Base-by-base conservation (phyloP, 768 basidiomycete genomes). In the Suillus cothurnatus region DNA sequence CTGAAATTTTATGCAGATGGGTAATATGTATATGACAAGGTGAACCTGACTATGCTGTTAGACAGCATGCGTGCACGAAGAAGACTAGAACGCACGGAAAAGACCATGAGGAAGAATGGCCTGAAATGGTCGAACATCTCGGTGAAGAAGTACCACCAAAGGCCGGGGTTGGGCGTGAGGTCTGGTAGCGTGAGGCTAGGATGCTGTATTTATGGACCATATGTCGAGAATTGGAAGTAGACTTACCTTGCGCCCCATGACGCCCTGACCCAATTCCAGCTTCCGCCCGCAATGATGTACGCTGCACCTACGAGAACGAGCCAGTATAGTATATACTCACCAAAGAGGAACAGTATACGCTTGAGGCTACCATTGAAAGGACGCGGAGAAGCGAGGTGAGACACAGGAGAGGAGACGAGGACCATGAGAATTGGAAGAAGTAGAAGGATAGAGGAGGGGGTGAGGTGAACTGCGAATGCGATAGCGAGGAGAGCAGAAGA, bases 81-180 rank as follows among this genome's bases (percentile, higher is more conserved):
- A 55, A n/a, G 58, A 19, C 4, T 19, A 39, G 21, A 28, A 75
- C 90, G 56, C 70, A 95, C 95, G 21, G 91, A 92, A 76, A 98
- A 99, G 21, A 92, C 93, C 84, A 95, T 91, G 38, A 98, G 81
- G 83, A 97, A 99, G 80, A 98, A 98, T 5, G 90, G 87, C 36
- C 97, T 82, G 82, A 98, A 99, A 74, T 99, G 92, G 73, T 98
- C 97, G 68, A 99, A 99, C 93, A 98, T 98, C 75, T 99, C 97
- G 14, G 95, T 98, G 79, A 99, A 98, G 81, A 99, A 99, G 77
- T 99, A 99, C 97, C 97, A 99, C 92, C 95, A 95, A 34, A 98
- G 78, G 2, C 97, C 97, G 5, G 93, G 88, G 70, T 96, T 99
- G 0, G 97, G 97, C 11, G 94, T 95, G 67, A 99, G 78, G 73